These are phyloP conservation scores for Fusarium zealandicum DNA, from an alignment of 2,329 filamentous ascomycete genomes.

Conservation along the genomic window DNA sequence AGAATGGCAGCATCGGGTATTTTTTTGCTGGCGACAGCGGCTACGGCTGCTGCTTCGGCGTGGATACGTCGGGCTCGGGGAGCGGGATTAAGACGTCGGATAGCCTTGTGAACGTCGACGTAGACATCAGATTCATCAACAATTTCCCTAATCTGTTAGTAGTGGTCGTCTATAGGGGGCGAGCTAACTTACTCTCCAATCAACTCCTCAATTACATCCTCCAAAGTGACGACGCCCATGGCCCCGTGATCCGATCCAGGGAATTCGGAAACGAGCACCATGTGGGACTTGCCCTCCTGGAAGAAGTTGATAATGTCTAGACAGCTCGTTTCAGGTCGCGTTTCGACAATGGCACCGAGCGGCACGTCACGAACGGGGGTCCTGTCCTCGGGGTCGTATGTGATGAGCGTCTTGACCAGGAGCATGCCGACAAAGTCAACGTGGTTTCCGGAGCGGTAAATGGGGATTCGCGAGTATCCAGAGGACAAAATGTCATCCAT, in stretches of 20 bases:
- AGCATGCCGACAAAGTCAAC: conserved; percentile 97
- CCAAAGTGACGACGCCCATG: conserved; percentile 90
- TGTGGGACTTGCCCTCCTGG: conserved; percentile 98
- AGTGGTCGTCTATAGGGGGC: background rate
- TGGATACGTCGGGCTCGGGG: conserved; percentile 72
- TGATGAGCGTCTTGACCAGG: conserved; percentile 97
- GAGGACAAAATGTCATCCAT: conserved; percentile 94
- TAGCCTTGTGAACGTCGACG: conserved; percentile 97
- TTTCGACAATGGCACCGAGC: conserved; percentile 92
- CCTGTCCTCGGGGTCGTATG: conserved; percentile 94
- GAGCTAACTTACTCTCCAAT: conserved; percentile 83
- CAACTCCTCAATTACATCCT: conserved; percentile 97
- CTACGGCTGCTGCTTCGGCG: conserved; percentile 38
- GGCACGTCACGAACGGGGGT: conserved; percentile 89
- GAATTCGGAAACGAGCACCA: conserved; percentile 91
- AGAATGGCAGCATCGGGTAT: conserved; percentile 42
- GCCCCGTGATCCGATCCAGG: conserved; percentile 93
- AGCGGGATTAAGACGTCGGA: conserved; percentile 84
- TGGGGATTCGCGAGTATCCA: conserved; percentile 95
- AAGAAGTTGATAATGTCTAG: conserved; percentile 99
- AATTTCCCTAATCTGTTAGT: conserved; percentile 73
- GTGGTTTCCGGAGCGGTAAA: conserved; percentile 83
- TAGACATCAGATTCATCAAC: conserved; percentile 99
- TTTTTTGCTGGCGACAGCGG: conserved; percentile 44
- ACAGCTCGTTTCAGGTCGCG: conserved; percentile 92